phyloP scores from a whole-genome alignment of 2,329 filamentous ascomycete species.

The Alternaria triticimaculans region DNA sequence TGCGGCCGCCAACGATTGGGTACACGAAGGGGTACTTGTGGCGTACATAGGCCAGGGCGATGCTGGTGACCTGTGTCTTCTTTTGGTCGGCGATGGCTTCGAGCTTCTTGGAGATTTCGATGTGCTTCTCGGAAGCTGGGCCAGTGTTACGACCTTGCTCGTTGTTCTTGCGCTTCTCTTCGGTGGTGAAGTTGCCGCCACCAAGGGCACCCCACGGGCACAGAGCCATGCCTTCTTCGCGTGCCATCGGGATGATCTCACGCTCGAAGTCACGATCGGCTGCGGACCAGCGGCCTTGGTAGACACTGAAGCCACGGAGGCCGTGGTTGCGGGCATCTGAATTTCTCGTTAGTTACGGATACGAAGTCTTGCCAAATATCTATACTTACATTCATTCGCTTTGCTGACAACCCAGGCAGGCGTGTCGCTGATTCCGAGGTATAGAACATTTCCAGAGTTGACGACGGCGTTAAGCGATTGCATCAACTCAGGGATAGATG shows the following conservation, averaged over 20 bases:
- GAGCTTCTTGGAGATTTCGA: conserved; percentile 62
- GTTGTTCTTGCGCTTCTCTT: conserved; percentile 36
- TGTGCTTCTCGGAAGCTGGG: conserved; percentile 57
- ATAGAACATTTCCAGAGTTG: conserved; percentile 47
- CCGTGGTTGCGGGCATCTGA: conserved; percentile 70
- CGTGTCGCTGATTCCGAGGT: conserved; percentile 48
- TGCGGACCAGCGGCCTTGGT: conserved; percentile 70
- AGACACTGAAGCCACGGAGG: conserved; percentile 73
- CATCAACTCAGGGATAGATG: conserved; percentile 48
- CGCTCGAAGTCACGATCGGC: conserved; percentile 70
- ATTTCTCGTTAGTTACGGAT: not conserved
- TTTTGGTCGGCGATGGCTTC: conserved; percentile 65
- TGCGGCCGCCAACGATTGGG: conserved; percentile 76
- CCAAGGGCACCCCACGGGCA: conserved; percentile 63
- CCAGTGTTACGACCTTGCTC: conserved; percentile 47
- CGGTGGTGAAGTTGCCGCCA: conserved; percentile 52
- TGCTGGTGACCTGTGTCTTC: conserved; percentile 63
- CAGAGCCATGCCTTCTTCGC: conserved; percentile 67
- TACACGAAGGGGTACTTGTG: conserved; percentile 75
- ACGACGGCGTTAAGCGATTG: conserved; percentile 46
- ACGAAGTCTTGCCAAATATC: not conserved
- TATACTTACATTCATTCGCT: conserved; percentile 53
- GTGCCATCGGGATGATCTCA: conserved; percentile 72
- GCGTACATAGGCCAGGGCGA: conserved; percentile 74
- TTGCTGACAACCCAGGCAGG: conserved; percentile 54